Evolutionary conservation across 768 basidiomycete species (phyloP).

Genomic region (Lepiota venenata): DNA sequence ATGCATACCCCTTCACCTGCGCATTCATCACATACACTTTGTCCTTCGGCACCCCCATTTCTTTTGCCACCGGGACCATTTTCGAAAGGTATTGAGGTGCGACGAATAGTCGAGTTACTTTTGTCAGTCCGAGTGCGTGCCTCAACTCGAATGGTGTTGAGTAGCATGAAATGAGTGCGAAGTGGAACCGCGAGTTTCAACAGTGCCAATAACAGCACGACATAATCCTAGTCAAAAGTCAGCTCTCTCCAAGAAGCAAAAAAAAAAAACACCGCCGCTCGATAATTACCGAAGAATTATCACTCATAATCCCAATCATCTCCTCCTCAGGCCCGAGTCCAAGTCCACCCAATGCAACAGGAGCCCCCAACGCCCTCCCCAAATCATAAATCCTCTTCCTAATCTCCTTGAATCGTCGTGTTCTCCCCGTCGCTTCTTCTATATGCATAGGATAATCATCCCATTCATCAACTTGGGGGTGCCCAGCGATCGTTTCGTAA

Average conservation of each 20-base stretch:
- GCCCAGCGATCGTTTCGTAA: constrained; percentile 50
- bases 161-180: constrained; percentile 32
- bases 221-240: constrained; percentile 27
- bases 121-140: constrained; percentile 28
- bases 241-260: no score
- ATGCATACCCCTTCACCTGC: constrained; percentile 22
- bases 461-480: constrained; percentile 50
- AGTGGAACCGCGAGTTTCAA: constrained; percentile 27
- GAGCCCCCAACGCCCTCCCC: constrained; percentile 50
- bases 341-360: constrained; percentile 47
- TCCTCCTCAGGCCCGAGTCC: constrained; percentile 46
- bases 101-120: constrained; percentile 30
- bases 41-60: constrained; percentile 30
- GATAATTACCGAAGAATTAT: constrained; percentile 69
- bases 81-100: constrained; percentile 25
- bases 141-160: constrained; percentile 33
- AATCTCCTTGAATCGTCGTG: constrained; percentile 44
- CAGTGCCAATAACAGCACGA: constrained; percentile 27
- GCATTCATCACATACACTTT: constrained; percentile 51
- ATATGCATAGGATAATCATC: constrained; percentile 52
- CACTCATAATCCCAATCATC: constrained; percentile 64
- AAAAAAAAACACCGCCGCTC: no score
- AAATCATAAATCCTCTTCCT: constrained; percentile 47
- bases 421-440: constrained; percentile 48
- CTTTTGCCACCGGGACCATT: constrained; percentile 27